Conservation (phyloP, 768 basidiomycete genomes). For the Mycena capillaripes region DNA sequence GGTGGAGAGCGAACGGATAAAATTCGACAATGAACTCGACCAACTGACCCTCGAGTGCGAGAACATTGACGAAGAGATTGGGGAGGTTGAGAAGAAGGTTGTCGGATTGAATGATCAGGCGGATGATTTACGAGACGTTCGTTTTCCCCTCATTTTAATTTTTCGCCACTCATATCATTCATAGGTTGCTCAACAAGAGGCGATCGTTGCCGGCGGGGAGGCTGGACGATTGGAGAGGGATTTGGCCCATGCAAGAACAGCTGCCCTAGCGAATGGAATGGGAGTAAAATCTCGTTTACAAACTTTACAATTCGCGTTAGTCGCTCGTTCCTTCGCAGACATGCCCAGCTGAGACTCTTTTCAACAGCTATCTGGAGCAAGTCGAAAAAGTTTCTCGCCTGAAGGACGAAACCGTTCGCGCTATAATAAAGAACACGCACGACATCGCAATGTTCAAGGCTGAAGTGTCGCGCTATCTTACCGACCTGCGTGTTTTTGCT, state of each 20-base stretch:
- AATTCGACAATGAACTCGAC: slow-evolving; percentile 88
- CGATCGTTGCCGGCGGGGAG: slow-evolving; percentile 74
- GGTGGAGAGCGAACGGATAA: slow-evolving; percentile 84
- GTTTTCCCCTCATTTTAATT: slow-evolving; percentile 36
- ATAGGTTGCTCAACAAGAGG: slow-evolving; percentile 85
- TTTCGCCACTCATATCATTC: slow-evolving; percentile 7
- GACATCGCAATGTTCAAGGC: slow-evolving; percentile 88
- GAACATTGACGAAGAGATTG: slow-evolving; percentile 83
- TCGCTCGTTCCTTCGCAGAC: slow-evolving; percentile 41
- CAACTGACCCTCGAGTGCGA: slow-evolving; percentile 83
- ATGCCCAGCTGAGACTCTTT: slow-evolving; percentile 8
- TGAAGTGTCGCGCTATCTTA: slow-evolving; percentile 79
- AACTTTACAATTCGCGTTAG: slow-evolving; percentile 81
- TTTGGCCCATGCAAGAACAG: slow-evolving; percentile 79
- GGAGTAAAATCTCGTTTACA: slow-evolving; percentile 86
- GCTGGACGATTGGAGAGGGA: slow-evolving; percentile 79
- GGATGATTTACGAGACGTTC: slow-evolving; percentile 85
- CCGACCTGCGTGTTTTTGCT: slow-evolving; percentile 77
- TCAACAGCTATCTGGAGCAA: slow-evolving; percentile 80
- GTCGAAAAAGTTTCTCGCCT: slow-evolving; percentile 80
- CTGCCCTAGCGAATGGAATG: slow-evolving; percentile 85
- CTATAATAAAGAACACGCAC: slow-evolving; percentile 87
- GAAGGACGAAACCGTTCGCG: slow-evolving; percentile 84
- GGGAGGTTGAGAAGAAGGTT: slow-evolving; percentile 81
- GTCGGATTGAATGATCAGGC: slow-evolving; percentile 79